Percentiles rank a stretch among this genome's conserved stretches.
Conservation (phyloP, 106 monocot species). For the Dioscorea alata region DNA sequence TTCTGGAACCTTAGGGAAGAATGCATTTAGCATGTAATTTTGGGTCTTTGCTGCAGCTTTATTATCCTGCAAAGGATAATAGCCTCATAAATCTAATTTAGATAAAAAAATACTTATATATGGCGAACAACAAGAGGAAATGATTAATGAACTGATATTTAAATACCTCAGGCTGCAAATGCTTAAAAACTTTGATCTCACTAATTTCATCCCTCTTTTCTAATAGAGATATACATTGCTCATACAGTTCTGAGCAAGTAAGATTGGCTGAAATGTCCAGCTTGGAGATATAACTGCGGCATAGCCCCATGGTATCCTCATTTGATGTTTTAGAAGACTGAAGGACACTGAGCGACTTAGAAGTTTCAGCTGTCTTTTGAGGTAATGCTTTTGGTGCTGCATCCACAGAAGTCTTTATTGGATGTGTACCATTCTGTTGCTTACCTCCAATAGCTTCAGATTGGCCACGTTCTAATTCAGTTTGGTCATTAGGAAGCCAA, state of each 20-base stretch:
- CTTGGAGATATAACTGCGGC: slow-evolving; percentile 29
- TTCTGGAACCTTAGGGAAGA: slow-evolving; percentile 33
- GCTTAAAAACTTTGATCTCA: neutral
- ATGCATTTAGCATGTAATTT: slow-evolving; percentile 12
- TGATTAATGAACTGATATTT: neutral
- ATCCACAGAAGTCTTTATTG: slow-evolving; percentile 8
- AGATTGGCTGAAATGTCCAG: slow-evolving; percentile 46
- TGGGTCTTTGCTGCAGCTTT: slow-evolving; percentile 9
- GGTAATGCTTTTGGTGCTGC: neutral
- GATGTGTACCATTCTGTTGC: slow-evolving; percentile 12
- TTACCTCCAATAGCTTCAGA: slow-evolving; percentile 22
- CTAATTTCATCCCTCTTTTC: slow-evolving; percentile 7
- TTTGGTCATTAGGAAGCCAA: slow-evolving; percentile 11
- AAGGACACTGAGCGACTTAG: slow-evolving; percentile 2
- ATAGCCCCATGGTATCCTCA: slow-evolving; percentile 11
- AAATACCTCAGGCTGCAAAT: slow-evolving; percentile 21
- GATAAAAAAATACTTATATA: neutral
- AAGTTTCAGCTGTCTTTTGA: slow-evolving; percentile 15
- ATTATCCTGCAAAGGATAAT: slow-evolving; percentile 4
- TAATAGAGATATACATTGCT: slow-evolving; percentile 33
- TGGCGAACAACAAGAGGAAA: neutral
- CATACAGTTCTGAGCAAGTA: slow-evolving; percentile 33
- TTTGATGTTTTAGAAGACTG: slow-evolving; percentile 14
- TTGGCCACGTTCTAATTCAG: slow-evolving; percentile 11
- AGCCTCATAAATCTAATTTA: neutral